phyloP scores from a whole-genome alignment of 257 asterid species.

The Plantago elongata region DNA sequence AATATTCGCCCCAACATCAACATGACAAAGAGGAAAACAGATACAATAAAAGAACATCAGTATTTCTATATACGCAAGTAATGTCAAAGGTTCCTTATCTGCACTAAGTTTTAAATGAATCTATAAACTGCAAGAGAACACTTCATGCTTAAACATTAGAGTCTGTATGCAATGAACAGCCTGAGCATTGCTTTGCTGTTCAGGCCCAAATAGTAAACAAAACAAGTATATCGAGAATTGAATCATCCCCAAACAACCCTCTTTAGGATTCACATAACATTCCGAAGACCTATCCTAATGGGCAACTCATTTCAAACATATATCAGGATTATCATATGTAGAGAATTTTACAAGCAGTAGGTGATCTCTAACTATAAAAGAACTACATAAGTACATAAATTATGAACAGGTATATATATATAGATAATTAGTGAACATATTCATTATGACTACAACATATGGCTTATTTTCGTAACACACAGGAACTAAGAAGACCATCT shows the following conservation, averaged over 20 bases:
- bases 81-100: no score
- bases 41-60: neutral
- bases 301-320: neutral
- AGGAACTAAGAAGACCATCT: neutral
- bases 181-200: no score
- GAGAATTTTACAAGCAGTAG: conserved; percentile 1
- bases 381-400: neutral
- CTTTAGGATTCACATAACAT: neutral
- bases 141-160: neutral
- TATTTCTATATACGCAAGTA: no score
- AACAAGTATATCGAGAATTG: neutral
- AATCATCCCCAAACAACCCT: neutral
- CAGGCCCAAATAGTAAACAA: no score
- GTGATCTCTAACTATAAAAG: neutral
- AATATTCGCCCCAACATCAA: no score
- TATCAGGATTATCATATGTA: neutral
- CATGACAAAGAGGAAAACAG: no score
- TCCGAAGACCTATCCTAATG: neutral
- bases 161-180: no score
- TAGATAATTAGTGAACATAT: neutral
- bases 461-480: neutral
- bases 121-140: neutral
- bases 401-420: conserved; percentile 1
- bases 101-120: no score
- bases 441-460: neutral